phyloP scores from a whole-genome alignment of 257 asterid genomes.

The Nicotiana otophora region DNA sequence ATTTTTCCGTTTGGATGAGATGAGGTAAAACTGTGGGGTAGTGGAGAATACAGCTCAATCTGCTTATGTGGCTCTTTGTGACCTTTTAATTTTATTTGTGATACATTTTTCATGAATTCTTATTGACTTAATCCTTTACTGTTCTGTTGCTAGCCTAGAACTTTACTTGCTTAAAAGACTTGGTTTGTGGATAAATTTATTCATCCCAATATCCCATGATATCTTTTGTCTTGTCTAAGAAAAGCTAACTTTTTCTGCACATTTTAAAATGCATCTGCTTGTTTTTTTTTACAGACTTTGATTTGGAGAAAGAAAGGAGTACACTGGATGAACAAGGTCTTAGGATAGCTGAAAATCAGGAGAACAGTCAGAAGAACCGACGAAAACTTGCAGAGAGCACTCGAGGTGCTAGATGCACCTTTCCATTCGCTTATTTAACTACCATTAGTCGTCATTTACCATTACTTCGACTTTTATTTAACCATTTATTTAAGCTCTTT shows the following conservation, averaged over 20 bases:
- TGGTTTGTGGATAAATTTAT: not conserved
- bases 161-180: not conserved
- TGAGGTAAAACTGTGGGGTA: not conserved
- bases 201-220: not conserved
- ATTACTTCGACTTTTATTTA: not conserved
- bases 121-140: not conserved
- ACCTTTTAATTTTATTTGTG: not conserved
- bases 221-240: not conserved
- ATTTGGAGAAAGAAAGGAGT: conserved; percentile 89
- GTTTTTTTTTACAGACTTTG: conserved; percentile 57
- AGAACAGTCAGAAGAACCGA: conserved; percentile 95
- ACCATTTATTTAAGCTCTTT: conserved; percentile 10
- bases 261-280: not conserved
- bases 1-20: not conserved
- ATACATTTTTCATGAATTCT: not conserved
- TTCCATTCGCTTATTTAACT: not conserved
- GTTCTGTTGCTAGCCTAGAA: not conserved
- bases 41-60: not conserved
- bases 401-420: conserved; percentile 52
- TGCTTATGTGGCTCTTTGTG: not conserved
- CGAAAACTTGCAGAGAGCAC: conserved; percentile 99
- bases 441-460: not conserved
- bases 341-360: conserved; percentile 96
- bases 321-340: conserved; percentile 92
- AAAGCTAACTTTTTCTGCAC: not conserved